A percentile compares a stretch with the other conserved stretches of the same genome.
Conservation (phyloP, 1,139 yeast genomes). For the Yamadazyma mexicana region DNA sequence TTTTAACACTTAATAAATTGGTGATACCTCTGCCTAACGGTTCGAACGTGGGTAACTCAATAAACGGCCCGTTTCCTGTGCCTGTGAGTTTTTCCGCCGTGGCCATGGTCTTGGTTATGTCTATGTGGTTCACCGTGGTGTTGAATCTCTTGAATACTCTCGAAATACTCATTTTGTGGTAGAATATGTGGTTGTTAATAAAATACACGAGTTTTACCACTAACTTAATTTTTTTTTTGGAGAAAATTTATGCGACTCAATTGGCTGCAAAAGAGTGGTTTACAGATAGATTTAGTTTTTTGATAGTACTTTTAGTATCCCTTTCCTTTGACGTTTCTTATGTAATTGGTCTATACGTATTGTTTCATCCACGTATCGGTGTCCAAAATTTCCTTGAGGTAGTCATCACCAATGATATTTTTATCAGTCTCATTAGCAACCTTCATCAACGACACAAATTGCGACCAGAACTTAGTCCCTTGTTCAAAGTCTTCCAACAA, state of each 20-base stretch:
- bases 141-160: constrained; percentile 2
- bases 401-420: constrained; percentile 32
- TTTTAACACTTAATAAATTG: constrained; percentile 30
- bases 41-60: constrained; percentile 34
- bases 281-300: no score
- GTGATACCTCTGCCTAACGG: constrained; percentile 31
- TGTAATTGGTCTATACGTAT: constrained; percentile 16
- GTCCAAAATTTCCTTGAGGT: constrained; percentile 31
- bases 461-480: constrained; percentile 41
- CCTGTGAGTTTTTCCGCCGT: constrained; percentile 19
- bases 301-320: not conserved
- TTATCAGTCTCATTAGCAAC: constrained; percentile 36
- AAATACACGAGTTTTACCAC: no score
- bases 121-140: constrained; percentile 5
- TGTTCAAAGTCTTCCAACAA: constrained; percentile 40
- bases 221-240: not conserved
- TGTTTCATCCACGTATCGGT: constrained; percentile 46
- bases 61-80: constrained; percentile 44
- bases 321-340: not conserved
- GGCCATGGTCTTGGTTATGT: constrained; percentile 13
- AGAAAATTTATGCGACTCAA: not conserved
- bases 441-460: constrained; percentile 41
- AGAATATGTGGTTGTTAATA: no score
- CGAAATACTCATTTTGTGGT: not conserved
- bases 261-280: constrained; percentile 1